Evolutionary conservation across 2,329 filamentous ascomycete species (phyloP).

Genomic region (Chaetomium olivaceum): DNA sequence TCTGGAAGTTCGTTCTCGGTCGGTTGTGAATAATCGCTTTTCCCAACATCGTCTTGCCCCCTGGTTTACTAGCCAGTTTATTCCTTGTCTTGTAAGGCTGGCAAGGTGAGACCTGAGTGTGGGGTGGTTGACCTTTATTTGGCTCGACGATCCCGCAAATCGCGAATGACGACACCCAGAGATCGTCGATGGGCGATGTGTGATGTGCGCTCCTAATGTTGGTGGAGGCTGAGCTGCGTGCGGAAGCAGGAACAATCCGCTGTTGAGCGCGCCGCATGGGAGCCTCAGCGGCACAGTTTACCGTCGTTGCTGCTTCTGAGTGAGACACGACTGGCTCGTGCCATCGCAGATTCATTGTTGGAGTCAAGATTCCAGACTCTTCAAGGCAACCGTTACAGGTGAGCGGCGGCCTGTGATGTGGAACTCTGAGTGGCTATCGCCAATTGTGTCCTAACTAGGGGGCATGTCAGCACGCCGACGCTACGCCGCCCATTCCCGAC

Average conservation of each 20-base stretch:
- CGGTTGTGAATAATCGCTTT: background rate
- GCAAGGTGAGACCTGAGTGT: background rate
- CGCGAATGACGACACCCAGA: constrained; percentile 16
- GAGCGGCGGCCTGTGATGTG: background rate
- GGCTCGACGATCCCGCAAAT: constrained; percentile 1
- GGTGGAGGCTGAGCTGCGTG: constrained; percentile 14
- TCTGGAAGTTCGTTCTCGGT: background rate
- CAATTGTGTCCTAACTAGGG: background rate
- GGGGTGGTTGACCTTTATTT: background rate
- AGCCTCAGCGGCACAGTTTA: constrained; percentile 2
- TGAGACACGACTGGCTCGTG: background rate
- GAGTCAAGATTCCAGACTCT: background rate
- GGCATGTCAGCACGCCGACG: background rate
- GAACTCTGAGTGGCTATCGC: background rate
- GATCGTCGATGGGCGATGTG: background rate
- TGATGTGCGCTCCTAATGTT: background rate
- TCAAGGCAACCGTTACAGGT: constrained; percentile 9
- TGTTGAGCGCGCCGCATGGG: background rate
- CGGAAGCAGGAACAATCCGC: constrained; percentile 9
- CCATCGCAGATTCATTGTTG: background rate
- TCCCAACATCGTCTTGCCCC: background rate
- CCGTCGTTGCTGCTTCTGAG: background rate
- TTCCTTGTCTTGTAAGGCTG: constrained; percentile 10
- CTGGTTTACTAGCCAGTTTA: background rate
- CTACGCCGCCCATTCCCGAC: background rate